Evolutionary conservation across 2,329 filamentous ascomycete genomes (phyloP).

Genomic region (Fusarium nematophilum): DNA sequence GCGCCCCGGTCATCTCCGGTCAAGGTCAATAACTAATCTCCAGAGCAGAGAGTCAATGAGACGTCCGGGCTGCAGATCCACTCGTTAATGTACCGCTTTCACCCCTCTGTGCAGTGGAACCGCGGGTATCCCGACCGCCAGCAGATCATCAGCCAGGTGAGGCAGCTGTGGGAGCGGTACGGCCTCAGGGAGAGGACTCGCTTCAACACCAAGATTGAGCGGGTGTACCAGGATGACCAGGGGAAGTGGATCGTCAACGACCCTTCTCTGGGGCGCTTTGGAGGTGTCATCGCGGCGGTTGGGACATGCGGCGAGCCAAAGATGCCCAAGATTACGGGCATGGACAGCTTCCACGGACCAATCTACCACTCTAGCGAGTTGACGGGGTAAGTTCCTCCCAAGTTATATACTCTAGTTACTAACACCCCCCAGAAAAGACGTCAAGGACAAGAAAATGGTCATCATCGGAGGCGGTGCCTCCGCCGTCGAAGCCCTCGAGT

Average conservation of each 20-base stretch:
- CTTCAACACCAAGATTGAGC: slow-evolving; percentile 77
- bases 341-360: slow-evolving; percentile 76
- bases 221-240: slow-evolving; percentile 74
- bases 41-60: slow-evolving; percentile 76
- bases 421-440: slow-evolving; percentile 65
- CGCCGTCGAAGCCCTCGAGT: slow-evolving; percentile 86
- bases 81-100: slow-evolving; percentile 88
- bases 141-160: slow-evolving; percentile 80
- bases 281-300: slow-evolving; percentile 81
- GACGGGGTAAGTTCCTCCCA: slow-evolving; percentile 60
- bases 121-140: slow-evolving; percentile 81
- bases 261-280: slow-evolving; percentile 75
- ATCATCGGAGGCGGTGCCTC: slow-evolving; percentile 84
- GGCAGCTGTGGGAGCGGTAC: slow-evolving; percentile 79
- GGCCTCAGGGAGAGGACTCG: slow-evolving; percentile 75
- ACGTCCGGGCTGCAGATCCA: slow-evolving; percentile 87
- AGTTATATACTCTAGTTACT: slow-evolving; percentile 5
- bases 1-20: slow-evolving; percentile 37
- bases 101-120: slow-evolving; percentile 80
- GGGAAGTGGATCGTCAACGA: slow-evolving; percentile 85
- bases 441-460: slow-evolving; percentile 78
- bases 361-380: slow-evolving; percentile 82
- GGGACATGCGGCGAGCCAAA: slow-evolving; percentile 85
- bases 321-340: slow-evolving; percentile 75
- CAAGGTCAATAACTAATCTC: slow-evolving; percentile 7